phyloP scores from a whole-genome alignment of 345 rosid species.

The Pistacia vera region DNA sequence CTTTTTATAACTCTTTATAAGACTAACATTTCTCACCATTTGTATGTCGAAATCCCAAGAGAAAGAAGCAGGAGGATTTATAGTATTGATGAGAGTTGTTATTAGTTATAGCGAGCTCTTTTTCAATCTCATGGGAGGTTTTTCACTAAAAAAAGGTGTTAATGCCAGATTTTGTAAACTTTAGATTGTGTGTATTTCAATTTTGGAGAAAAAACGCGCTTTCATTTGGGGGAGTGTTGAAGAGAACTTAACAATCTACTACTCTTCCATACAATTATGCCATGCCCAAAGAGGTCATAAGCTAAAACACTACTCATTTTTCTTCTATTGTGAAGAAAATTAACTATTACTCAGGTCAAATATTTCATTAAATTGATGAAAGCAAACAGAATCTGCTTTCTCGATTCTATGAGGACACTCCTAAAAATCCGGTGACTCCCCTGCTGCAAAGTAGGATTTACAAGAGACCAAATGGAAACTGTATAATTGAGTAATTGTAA shows the following conservation, averaged over 20 bases:
- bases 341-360: slow-evolving; percentile 1
- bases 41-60: too few species aligned
- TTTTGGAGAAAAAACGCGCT: too few species aligned
- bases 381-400: not conserved
- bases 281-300: not conserved
- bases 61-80: too few species aligned
- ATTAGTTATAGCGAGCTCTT: too few species aligned
- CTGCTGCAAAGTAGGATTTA: not conserved
- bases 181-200: too few species aligned
- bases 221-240: too few species aligned
- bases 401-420: not conserved
- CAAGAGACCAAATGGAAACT: not conserved
- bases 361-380: not conserved
- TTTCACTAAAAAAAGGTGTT: not conserved
- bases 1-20: too few species aligned
- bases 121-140: slow-evolving; percentile 19
- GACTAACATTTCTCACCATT: too few species aligned
- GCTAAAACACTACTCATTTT: not conserved
- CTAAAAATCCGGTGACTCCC: slow-evolving; percentile 6
- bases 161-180: too few species aligned
- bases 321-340: not conserved
- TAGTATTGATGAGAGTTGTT: too few species aligned
- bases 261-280: not conserved
- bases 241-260: too few species aligned
- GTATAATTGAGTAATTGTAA: not conserved